Base-by-base conservation (phyloP, 2,329 filamentous ascomycete species). In the Berkeleyomyces basicola region DNA sequence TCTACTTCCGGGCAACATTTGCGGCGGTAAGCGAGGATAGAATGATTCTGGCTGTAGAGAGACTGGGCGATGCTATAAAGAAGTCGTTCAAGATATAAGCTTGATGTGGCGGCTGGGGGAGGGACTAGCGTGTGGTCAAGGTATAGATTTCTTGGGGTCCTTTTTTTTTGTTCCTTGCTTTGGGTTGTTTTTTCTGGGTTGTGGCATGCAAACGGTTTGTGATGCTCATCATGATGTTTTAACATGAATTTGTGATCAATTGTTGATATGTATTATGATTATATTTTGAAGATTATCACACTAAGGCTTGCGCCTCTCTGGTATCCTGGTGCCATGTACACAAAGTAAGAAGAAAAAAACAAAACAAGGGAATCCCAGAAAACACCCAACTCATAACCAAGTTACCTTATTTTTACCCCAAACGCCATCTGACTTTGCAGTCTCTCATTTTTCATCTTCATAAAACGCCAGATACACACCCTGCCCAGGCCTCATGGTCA, bases 1-100 rank as follows among this genome's bases (percentile, higher is more conserved):
- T 96, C 73, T 96, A 89, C 76, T 95, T 97, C 78, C 82, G 93
- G 61, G 84, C 88, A 3, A 99, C 92, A 0, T 99, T 87, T 75
- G 91, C 92, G 0, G 85, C 90, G 44, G 90, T 90, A 1, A 84
- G 82, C 10, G 78, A 80, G 11, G 81, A 84, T 62, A 82, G 84
- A 67, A 90, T 92, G 78, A 77, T 77, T 2, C 81, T 84, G 69
- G 88, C 87, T 1, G 89, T 90, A 63, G 77, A 78, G 66, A 77
- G 92, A 64, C 86, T 99, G 67, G 90, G 89, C 0, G 78, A 80
- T 63, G 88, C 90, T 6, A 77, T 97, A 47, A 80, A 82, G 67
- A 79, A 77, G 66, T 81, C 77, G 64, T 83, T 79, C 67, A 71
- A 72, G 33, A 69, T 73, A 63, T 67, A 70, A 55, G 36, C n/a